These are phyloP conservation scores for Zhuliangozyma parablackwelliae DNA, from an alignment of 1,139 yeast genomes.

Conservation along the genomic window DNA sequence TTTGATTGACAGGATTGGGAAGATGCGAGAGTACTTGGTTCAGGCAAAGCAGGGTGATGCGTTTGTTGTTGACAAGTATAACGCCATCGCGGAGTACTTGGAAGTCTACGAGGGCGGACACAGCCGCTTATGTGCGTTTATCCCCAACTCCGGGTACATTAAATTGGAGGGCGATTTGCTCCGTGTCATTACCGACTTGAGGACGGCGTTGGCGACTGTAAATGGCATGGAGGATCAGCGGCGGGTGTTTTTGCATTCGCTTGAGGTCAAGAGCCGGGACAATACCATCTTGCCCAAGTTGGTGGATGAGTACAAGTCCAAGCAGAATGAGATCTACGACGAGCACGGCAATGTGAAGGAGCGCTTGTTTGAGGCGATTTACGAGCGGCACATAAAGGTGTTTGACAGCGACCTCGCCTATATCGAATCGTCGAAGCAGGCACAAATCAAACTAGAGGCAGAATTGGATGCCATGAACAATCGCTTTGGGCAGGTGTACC, in stretches of 20 bases:
- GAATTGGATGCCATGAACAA: slow-evolving; percentile 39
- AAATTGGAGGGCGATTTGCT: slow-evolving; percentile 39
- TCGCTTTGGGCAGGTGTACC: slow-evolving; percentile 25
- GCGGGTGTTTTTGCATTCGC: slow-evolving; percentile 32
- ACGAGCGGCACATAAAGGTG: slow-evolving; percentile 31
- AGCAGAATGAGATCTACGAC: slow-evolving; percentile 15
- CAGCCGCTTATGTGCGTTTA: slow-evolving; percentile 33
- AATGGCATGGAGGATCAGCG: slow-evolving; percentile 28
- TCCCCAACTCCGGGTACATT: slow-evolving; percentile 48
- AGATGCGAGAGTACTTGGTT: slow-evolving; percentile 45
- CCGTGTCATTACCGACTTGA: slow-evolving; percentile 34
- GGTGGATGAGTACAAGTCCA: slow-evolving; percentile 39
- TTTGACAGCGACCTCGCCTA: slow-evolving; percentile 39
- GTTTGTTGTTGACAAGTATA: slow-evolving; percentile 40
- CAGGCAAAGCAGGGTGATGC: slow-evolving; percentile 66
- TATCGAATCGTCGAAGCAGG: slow-evolving; percentile 31
- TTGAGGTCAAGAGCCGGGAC: slow-evolving; percentile 44
- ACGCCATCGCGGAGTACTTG: slow-evolving; percentile 39
- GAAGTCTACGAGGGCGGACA: slow-evolving; percentile 42
- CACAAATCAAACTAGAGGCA: slow-evolving; percentile 41
- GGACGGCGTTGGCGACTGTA: slow-evolving; percentile 30
- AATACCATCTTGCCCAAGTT: slow-evolving; percentile 50
- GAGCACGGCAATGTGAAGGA: slow-evolving; percentile 20
- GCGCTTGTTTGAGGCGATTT: slow-evolving; percentile 27
- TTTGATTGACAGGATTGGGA: slow-evolving; percentile 35